Evolutionary conservation across 352 stramenopile genomes (phyloP).

Genomic region (Globisporangium abappressorium): DNA sequence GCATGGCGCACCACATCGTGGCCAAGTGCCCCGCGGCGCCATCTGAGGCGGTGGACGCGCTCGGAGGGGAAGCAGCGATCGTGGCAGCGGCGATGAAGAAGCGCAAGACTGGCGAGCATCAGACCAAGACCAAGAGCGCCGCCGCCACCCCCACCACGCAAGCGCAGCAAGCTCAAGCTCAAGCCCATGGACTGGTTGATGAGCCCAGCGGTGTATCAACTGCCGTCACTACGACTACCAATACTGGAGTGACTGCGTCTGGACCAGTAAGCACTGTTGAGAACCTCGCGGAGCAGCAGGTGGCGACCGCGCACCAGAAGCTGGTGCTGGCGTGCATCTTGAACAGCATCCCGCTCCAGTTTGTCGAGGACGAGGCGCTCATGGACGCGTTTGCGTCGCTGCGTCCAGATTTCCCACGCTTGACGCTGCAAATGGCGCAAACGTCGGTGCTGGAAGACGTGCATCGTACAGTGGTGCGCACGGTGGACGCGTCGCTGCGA

Average conservation of each 20-base stretch:
- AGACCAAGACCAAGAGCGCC: not conserved
- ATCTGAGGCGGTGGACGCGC: constrained; percentile 20
- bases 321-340: constrained; percentile 44
- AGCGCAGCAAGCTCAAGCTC: not conserved
- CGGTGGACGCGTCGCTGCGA: constrained; percentile 16
- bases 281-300: constrained; percentile 7
- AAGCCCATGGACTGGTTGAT: not conserved
- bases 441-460: constrained; percentile 27
- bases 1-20: constrained; percentile 48
- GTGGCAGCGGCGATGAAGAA: constrained; percentile 10
- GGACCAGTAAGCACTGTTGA: not conserved
- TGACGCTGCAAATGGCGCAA: constrained; percentile 18
- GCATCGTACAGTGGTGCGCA: constrained; percentile 8
- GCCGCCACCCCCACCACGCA: not conserved
- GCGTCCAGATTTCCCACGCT: constrained; percentile 21
- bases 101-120: constrained; percentile 6
- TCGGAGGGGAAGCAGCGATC: constrained; percentile 17
- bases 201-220: not conserved
- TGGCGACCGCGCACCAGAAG: constrained; percentile 28
- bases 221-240: not conserved
- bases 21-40: constrained; percentile 40
- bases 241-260: not conserved
- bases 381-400: constrained; percentile 29
- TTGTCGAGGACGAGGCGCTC: constrained; percentile 41
- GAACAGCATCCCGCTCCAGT: constrained; percentile 27